A percentile compares a stretch with the other conserved stretches of the same genome.
These are phyloP conservation scores for Eutrema salsugineum DNA, from an alignment of 441 rosid genomes.

Conservation along the genomic window DNA sequence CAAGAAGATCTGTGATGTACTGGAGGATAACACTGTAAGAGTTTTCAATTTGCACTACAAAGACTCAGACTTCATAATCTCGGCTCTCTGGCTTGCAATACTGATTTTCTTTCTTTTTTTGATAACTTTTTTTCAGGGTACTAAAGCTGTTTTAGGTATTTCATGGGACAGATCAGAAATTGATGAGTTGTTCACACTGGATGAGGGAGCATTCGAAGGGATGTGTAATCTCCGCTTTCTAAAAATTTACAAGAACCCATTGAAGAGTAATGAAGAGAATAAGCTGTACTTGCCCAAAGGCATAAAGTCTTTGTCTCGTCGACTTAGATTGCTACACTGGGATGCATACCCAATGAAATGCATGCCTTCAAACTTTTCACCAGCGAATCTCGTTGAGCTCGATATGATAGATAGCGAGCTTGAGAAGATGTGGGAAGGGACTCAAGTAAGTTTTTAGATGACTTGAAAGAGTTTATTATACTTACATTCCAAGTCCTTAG, in stretches of 20 bases:
- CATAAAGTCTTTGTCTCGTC: not conserved
- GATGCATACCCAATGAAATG: not conserved
- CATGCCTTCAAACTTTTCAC: not conserved
- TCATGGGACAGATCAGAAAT: not conserved
- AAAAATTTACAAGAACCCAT: not conserved
- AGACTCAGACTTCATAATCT: not conserved
- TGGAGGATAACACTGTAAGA: not conserved
- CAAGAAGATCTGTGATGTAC: not conserved
- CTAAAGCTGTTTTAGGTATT: slow-evolving; percentile 2
- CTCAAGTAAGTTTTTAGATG: not conserved
- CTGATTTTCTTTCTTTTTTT: not conserved
- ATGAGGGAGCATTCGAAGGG: not conserved
- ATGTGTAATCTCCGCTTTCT: not conserved
- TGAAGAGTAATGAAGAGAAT: not conserved
- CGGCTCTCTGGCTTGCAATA: not conserved
- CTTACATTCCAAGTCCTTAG: not conserved
- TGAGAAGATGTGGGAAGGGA: not conserved
- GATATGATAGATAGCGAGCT: not conserved
- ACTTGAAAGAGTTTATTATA: not conserved
- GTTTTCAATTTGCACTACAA: not conserved
- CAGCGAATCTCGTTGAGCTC: not conserved
- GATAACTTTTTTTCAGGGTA: not conserved
- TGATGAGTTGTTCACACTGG: not conserved
- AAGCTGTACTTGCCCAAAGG: not conserved
- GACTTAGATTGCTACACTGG: not conserved